These are phyloP conservation scores for Pythium scleroteichum DNA, from an alignment of 352 stramenopile species.

Conservation along the genomic window DNA sequence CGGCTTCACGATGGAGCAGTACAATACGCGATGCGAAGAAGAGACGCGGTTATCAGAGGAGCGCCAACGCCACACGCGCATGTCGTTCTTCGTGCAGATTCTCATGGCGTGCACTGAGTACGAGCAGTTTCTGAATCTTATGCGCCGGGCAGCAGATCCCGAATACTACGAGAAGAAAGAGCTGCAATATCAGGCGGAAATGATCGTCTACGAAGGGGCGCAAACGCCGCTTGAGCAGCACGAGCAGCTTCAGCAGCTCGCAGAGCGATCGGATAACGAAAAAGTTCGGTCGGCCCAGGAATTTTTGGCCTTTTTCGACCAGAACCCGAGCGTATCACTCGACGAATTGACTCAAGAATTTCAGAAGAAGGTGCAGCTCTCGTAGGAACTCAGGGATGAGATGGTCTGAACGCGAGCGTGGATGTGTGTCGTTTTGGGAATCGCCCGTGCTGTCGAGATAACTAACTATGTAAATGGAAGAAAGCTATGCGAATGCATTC, in stretches of 20 bases:
- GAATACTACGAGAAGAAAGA: slow-evolving; percentile 86
- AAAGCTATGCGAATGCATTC: neutral
- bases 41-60: slow-evolving; percentile 69
- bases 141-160: slow-evolving; percentile 72
- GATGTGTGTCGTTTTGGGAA: slow-evolving; percentile 1
- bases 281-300: slow-evolving; percentile 51
- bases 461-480: slow-evolving; percentile 20
- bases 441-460: slow-evolving; percentile 1
- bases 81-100: slow-evolving; percentile 85
- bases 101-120: slow-evolving; percentile 77
- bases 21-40: slow-evolving; percentile 65
- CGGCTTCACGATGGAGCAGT: slow-evolving; percentile 79
- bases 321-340: slow-evolving; percentile 65
- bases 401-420: neutral
- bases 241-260: slow-evolving; percentile 15
- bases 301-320: slow-evolving; percentile 73
- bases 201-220: slow-evolving; percentile 51
- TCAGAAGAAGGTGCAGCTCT: slow-evolving; percentile 65
- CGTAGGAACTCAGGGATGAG: slow-evolving; percentile 22
- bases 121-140: slow-evolving; percentile 85
- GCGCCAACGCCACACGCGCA: slow-evolving; percentile 70
- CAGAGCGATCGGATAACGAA: slow-evolving; percentile 4
- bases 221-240: slow-evolving; percentile 34
- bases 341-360: slow-evolving; percentile 78
- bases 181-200: slow-evolving; percentile 66